phyloP scores from a whole-genome alignment of 352 stramenopile genomes.

The Pythium pyrilobum region DNA sequence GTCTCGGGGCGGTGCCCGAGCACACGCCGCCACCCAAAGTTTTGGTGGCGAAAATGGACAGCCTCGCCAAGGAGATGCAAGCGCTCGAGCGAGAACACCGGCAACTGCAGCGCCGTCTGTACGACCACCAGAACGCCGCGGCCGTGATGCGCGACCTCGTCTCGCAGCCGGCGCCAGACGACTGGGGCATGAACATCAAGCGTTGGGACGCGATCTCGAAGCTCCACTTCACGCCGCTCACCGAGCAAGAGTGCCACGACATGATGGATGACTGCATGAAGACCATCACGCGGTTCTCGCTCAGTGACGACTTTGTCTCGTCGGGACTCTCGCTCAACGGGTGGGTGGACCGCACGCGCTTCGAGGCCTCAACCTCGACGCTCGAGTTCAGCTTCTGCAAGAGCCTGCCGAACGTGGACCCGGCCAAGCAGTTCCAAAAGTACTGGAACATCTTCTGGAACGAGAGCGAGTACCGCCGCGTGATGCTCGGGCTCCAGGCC shows the following conservation, averaged over 20 bases:
- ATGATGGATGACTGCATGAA: conserved; percentile 19
- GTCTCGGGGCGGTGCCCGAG: conserved; percentile 8
- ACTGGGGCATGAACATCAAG: conserved; percentile 18
- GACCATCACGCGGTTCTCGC: conserved; percentile 16
- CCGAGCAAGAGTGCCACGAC: neutral
- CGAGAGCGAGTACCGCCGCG: conserved; percentile 12
- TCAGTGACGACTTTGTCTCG: conserved; percentile 18
- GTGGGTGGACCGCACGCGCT: conserved; percentile 17
- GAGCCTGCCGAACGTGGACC: conserved; percentile 9
- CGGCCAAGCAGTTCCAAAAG: conserved; percentile 4
- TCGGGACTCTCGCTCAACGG: conserved; percentile 12
- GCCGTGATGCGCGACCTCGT: conserved; percentile 13
- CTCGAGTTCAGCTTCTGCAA: conserved; percentile 20
- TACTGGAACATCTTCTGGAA: conserved; percentile 21
- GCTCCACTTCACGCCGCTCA: conserved; percentile 4
- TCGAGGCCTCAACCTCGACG: conserved; percentile 10
- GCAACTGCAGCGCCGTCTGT: conserved; percentile 8
- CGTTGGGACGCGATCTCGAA: conserved; percentile 16
- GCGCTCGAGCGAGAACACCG: conserved; percentile 14
- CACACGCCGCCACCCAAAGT: conserved; percentile 7
- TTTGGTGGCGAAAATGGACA: conserved; percentile 15
- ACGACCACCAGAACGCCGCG: conserved; percentile 10
- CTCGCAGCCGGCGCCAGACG: conserved; percentile 1
- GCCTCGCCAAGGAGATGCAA: conserved; percentile 14
- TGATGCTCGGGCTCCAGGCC: conserved; percentile 8